phyloP scores from a whole-genome alignment of 2,329 filamentous ascomycete genomes.

The Verticillium nonalfalfae region DNA sequence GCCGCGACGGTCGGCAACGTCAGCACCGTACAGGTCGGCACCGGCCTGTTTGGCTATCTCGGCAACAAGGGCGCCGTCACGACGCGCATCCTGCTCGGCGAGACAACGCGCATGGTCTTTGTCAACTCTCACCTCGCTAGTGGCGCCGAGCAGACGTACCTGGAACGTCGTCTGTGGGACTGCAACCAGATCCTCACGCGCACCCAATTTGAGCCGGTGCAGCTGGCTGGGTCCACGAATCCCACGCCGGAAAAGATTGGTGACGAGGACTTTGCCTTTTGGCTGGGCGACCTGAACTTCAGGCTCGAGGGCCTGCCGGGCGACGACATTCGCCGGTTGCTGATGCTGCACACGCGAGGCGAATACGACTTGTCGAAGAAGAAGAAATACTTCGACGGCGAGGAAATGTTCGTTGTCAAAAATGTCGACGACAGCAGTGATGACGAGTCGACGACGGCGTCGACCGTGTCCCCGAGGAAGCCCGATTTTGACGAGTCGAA shows the following conservation, averaged over 20 bases:
- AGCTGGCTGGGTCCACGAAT: slow-evolving; percentile 55
- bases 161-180: slow-evolving; percentile 89
- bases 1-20: slow-evolving; percentile 71
- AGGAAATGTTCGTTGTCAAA: slow-evolving; percentile 21
- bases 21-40: slow-evolving; percentile 78
- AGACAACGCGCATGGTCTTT: slow-evolving; percentile 84
- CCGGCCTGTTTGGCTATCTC: slow-evolving; percentile 85
- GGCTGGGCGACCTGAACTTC: slow-evolving; percentile 96
- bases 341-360: slow-evolving; percentile 76
- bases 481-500: slow-evolving; percentile 27
- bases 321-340: slow-evolving; percentile 78
- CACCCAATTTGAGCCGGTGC: slow-evolving; percentile 71
- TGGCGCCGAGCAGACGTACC: slow-evolving; percentile 67
- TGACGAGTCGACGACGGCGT: slow-evolving; percentile 20
- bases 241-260: slow-evolving; percentile 58
- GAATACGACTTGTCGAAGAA: slow-evolving; percentile 58
- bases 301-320: slow-evolving; percentile 82
- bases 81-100: slow-evolving; percentile 76
- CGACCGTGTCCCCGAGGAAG: slow-evolving; percentile 4
- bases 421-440: slow-evolving; percentile 40
- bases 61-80: slow-evolving; percentile 93
- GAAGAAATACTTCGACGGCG: slow-evolving; percentile 35
- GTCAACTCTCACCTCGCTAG: slow-evolving; percentile 89
- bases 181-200: slow-evolving; percentile 69
- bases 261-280: slow-evolving; percentile 90